phyloP scores from a whole-genome alignment of 192 early-diverging fungal species.

The Backusella macrospora region DNA sequence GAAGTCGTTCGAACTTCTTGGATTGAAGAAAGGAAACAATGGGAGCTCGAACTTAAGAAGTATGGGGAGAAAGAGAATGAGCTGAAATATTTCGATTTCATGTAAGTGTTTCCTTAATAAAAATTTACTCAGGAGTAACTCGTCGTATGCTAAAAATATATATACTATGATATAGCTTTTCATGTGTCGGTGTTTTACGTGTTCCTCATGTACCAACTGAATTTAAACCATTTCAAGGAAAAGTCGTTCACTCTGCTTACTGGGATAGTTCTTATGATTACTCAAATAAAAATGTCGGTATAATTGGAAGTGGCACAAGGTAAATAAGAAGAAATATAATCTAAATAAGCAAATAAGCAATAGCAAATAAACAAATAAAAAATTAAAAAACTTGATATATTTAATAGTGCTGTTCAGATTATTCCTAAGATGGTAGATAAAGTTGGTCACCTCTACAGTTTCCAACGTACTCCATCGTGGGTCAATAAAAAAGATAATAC shows the following conservation, averaged over 20 bases:
- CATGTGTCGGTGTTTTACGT: constrained; percentile 52
- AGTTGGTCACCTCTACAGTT: constrained; percentile 45
- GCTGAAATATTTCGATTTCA: constrained; percentile 22
- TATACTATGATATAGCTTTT: constrained; percentile 32
- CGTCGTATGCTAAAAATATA: neutral
- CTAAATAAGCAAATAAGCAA: neutral
- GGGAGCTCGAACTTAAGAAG: constrained; percentile 32
- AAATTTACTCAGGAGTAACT: neutral
- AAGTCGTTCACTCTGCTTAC: constrained; percentile 53
- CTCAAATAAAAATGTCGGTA: constrained; percentile 47
- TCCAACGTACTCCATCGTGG: constrained; percentile 55
- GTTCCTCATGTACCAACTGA: constrained; percentile 51
- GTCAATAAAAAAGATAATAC: constrained; percentile 43
- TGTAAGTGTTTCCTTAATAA: constrained; percentile 23
- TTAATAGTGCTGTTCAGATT: constrained; percentile 48
- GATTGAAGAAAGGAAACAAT: constrained; percentile 40
- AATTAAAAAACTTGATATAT: neutral
- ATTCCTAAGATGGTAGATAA: constrained; percentile 49
- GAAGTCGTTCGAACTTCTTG: constrained; percentile 40
- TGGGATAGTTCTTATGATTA: constrained; percentile 51
- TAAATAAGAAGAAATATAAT: constrained; percentile 14
- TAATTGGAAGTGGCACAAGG: constrained; percentile 55
- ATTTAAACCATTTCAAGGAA: constrained; percentile 54
- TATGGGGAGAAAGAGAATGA: neutral
- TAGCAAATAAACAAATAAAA: neutral